These are phyloP conservation scores for Galeopsis tetrahit DNA, from an alignment of 257 asterid genomes.

Conservation along the genomic window DNA sequence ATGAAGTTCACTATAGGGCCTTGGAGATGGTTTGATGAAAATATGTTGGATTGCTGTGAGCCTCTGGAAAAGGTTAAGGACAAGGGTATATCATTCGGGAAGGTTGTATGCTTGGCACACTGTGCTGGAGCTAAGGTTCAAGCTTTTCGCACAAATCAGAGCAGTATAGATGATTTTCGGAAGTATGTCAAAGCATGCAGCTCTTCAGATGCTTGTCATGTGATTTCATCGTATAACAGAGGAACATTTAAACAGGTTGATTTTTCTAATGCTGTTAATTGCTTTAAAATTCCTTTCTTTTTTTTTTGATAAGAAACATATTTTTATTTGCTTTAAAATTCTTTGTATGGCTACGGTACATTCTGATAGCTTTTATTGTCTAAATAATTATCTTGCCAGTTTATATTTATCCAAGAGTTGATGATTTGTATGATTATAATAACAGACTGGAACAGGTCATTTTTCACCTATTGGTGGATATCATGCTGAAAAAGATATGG, in stretches of 20 bases:
- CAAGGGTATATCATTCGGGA: slow-evolving; percentile 89
- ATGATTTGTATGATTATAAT: slow-evolving; percentile 36
- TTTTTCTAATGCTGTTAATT: neutral
- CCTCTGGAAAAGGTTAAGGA: slow-evolving; percentile 94
- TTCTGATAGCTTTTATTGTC: slow-evolving; percentile 29
- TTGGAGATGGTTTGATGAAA: slow-evolving; percentile 99
- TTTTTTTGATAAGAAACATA: too few species aligned
- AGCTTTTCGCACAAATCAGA: slow-evolving; percentile 89
- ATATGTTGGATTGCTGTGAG: slow-evolving; percentile 98
- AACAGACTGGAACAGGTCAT: slow-evolving; percentile 98
- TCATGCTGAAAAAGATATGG: slow-evolving; percentile 95
- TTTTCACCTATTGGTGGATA: slow-evolving; percentile 99
- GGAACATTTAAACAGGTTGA: slow-evolving; percentile 78
- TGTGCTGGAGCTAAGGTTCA: slow-evolving; percentile 97
- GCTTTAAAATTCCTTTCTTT: neutral
- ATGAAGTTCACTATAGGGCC: slow-evolving; percentile 66
- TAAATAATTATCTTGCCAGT: slow-evolving; percentile 19
- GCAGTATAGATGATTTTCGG: slow-evolving; percentile 86
- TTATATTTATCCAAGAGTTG: slow-evolving; percentile 21
- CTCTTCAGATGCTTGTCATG: slow-evolving; percentile 79
- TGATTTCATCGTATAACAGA: slow-evolving; percentile 91
- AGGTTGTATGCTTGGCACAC: slow-evolving; percentile 92
- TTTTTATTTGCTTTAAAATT: neutral
- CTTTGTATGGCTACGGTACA: slow-evolving; percentile 17
- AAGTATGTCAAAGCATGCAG: slow-evolving; percentile 78